phyloP scores from a whole-genome alignment of 2,329 filamentous ascomycete species.

The Colletotrichum chrysophilum region DNA sequence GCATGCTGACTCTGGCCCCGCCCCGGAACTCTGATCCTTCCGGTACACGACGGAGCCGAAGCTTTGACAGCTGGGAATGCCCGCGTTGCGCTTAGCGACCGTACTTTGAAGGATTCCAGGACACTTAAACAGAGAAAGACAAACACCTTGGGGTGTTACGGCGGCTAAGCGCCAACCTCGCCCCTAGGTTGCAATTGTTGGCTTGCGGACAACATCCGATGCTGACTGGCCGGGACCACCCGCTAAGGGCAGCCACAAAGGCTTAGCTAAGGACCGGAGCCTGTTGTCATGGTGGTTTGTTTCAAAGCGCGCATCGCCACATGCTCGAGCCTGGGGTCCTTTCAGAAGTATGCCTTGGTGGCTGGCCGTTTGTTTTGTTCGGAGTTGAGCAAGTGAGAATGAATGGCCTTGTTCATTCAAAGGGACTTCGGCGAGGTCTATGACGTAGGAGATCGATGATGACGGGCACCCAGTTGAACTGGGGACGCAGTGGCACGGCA shows the following conservation, averaged over 20 bases:
- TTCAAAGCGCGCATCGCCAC: background rate
- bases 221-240: background rate
- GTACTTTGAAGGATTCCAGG: background rate
- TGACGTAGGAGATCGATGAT: background rate
- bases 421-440: background rate
- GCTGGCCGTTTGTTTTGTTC: background rate
- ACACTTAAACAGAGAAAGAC: background rate
- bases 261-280: background rate
- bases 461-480: fast-evolving
- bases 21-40: background rate
- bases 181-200: background rate
- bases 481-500: background rate
- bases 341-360: background rate
- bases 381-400: background rate
- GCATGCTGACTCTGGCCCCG: background rate
- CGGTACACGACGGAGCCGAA: background rate
- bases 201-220: background rate
- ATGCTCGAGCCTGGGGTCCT: background rate
- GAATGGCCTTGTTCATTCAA: background rate
- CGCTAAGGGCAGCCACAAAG: background rate
- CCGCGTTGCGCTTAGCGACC: background rate
- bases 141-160: background rate
- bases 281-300: background rate
- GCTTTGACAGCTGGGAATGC: background rate
- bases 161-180: background rate